Evolutionary conservation across 2,329 filamentous ascomycete species (phyloP).

Genomic region (Botryotinia calthae): DNA sequence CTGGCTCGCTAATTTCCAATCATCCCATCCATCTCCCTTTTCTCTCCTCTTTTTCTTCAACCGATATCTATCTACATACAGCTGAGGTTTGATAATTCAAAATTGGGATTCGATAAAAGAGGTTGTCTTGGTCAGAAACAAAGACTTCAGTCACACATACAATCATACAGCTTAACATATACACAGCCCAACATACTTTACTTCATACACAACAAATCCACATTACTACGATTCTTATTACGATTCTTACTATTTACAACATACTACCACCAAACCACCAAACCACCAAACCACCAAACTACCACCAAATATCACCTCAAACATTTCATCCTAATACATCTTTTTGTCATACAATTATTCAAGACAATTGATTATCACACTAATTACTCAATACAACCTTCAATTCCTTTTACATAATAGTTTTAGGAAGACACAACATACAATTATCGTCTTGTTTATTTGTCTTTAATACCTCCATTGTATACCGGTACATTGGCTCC

Average conservation of each 20-base stretch:
- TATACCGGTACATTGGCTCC: constrained; percentile 22
- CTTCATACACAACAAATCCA: neutral
- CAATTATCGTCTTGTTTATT: constrained; percentile 9
- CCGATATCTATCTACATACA: neutral
- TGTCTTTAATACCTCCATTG: neutral
- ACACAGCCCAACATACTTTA: neutral
- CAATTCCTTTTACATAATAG: neutral
- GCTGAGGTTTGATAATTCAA: neutral
- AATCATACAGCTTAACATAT: too few species aligned
- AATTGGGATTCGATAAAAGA: neutral
- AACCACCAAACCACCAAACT: too few species aligned
- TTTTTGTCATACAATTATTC: constrained; percentile 10
- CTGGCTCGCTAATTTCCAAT: constrained; percentile 20
- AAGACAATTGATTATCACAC: constrained; percentile 11
- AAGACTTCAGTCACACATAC: too few species aligned
- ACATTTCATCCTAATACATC: neutral
- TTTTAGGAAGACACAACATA: constrained; percentile 2
- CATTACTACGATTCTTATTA: neutral
- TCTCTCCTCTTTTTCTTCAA: constrained; percentile 5
- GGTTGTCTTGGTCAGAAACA: neutral
- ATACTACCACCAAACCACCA: neutral
- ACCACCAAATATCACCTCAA: neutral
- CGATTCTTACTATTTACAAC: neutral
- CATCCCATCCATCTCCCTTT: neutral
- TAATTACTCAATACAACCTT: neutral